These are phyloP conservation scores for Ceratocystis cubensis DNA, from an alignment of 2,329 filamentous ascomycete species.

Conservation along the genomic window DNA sequence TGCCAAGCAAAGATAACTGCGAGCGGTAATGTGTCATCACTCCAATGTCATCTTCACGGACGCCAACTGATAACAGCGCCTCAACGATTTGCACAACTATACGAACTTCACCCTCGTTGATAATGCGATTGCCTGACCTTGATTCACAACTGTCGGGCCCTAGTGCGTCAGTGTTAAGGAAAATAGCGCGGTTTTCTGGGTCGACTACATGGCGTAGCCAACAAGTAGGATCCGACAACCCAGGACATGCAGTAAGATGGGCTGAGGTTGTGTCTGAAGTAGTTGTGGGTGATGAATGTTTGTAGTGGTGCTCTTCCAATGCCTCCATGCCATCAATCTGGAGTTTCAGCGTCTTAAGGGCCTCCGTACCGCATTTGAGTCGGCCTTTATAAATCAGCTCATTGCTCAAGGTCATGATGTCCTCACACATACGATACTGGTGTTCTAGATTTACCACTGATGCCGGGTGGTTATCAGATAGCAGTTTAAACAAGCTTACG, in stretches of 20 bases:
- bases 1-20: constrained; percentile 71
- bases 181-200: constrained; percentile 61
- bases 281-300: too few species aligned
- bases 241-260: constrained; percentile 24
- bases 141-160: constrained; percentile 54
- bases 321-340: constrained; percentile 52
- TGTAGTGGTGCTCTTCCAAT: constrained; percentile 48
- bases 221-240: constrained; percentile 40
- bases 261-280: not conserved
- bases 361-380: constrained; percentile 74
- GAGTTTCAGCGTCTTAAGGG: constrained; percentile 58
- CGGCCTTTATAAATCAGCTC: constrained; percentile 83
- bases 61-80: constrained; percentile 60
- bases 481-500: constrained; percentile 81
- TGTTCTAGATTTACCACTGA: constrained; percentile 88
- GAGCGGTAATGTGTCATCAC: constrained; percentile 96
- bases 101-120: constrained; percentile 72
- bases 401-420: constrained; percentile 91
- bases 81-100: constrained; percentile 72
- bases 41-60: constrained; percentile 66
- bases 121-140: constrained; percentile 69
- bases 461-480: constrained; percentile 76
- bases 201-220: constrained; percentile 65
- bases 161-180: constrained; percentile 78
- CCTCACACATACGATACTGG: constrained; percentile 96